Evolutionary conservation across 768 basidiomycete species (phyloP).

Genomic region (Pleurotus cornucopiae): DNA sequence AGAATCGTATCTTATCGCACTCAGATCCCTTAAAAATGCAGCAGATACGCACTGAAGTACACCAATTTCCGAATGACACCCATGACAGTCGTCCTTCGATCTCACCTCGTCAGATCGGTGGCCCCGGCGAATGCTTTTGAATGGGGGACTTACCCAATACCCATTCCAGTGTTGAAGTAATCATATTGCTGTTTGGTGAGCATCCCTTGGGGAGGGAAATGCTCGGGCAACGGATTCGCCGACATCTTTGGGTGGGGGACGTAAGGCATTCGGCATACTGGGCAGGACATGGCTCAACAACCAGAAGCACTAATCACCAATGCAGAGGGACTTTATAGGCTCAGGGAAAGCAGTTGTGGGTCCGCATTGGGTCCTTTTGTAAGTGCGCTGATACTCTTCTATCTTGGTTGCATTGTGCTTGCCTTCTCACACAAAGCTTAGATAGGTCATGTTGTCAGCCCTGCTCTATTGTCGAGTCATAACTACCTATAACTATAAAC

Average conservation of each 20-base stretch:
- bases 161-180: constrained; percentile 15
- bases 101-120: neutral
- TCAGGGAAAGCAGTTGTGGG: too few relatives aligned
- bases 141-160: constrained; percentile 1
- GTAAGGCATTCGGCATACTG: constrained; percentile 22
- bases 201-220: constrained; percentile 14
- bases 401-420: too few relatives aligned
- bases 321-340: too few relatives aligned
- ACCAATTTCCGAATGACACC: neutral
- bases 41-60: neutral
- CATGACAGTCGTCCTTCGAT: neutral
- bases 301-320: too few relatives aligned
- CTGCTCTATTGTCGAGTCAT: too few relatives aligned
- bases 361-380: too few relatives aligned
- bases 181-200: constrained; percentile 12
- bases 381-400: too few relatives aligned
- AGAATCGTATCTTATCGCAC: neutral
- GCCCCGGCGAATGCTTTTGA: neutral
- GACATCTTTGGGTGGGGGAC: constrained; percentile 12
- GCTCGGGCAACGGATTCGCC: constrained; percentile 10
- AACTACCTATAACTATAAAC: too few relatives aligned
- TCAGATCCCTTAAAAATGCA: too few relatives aligned
- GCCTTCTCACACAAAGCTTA: too few relatives aligned
- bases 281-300: constrained; percentile 16
- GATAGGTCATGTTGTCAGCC: too few relatives aligned